These are phyloP conservation scores for Tanacetum coccineum DNA, from an alignment of 129 eudicot genomes.

Conservation along the genomic window DNA sequence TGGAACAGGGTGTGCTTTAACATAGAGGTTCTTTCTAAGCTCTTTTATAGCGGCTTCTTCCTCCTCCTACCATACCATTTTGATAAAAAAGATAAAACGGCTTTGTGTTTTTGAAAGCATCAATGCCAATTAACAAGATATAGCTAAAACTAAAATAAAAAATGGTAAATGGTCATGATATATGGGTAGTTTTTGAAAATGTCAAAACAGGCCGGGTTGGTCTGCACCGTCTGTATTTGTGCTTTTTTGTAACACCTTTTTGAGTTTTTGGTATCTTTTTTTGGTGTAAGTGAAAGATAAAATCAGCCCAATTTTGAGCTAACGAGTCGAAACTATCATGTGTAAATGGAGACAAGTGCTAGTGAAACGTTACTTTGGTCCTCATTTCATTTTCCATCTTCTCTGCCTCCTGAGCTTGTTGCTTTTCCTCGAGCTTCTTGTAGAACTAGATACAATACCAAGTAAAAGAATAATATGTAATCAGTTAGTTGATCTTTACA, in stretches of 20 bases:
- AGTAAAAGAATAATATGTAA: background rate
- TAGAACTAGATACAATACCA: constrained; percentile 42
- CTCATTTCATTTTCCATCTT: constrained; percentile 65
- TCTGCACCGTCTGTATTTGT: background rate
- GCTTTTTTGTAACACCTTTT: too few species aligned
- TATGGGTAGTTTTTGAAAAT: background rate
- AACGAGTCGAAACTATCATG: background rate
- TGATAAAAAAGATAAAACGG: background rate
- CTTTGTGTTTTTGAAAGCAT: background rate
- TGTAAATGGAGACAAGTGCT: background rate
- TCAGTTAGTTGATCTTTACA: background rate
- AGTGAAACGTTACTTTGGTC: constrained; percentile 47
- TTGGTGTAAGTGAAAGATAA: background rate
- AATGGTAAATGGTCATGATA: background rate
- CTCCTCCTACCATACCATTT: constrained; percentile 60
- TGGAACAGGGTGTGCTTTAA: constrained; percentile 90
- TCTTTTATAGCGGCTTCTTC: constrained; percentile 68
- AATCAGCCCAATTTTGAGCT: background rate
- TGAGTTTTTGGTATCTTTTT: background rate
- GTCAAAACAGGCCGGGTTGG: background rate
- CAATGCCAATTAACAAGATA: background rate
- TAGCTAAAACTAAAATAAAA: background rate
- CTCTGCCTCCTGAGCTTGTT: constrained; percentile 78
- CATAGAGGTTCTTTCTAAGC: constrained; percentile 62
- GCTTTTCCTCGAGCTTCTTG: constrained; percentile 68